Base-by-base conservation (phyloP, 345 rosid species). In the Melastoma malabathricum region DNA sequence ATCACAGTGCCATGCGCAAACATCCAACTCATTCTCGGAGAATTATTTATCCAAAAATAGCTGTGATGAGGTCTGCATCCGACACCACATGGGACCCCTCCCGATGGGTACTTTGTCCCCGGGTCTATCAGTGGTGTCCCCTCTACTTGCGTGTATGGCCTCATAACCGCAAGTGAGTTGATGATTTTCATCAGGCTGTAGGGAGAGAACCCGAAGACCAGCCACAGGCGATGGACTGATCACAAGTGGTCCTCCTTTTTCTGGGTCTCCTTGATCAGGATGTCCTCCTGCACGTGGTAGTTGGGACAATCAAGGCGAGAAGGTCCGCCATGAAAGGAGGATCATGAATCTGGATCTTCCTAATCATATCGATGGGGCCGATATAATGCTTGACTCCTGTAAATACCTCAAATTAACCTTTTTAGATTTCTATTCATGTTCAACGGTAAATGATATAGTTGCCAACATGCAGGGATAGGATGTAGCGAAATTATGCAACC, bases 251-350 rank as follows among this genome's bases (percentile, higher is more conserved):
- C 77, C 18, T 83, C 89, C 14, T 61, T 75, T 47, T 75, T 78
- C 15, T 68, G 65, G 8, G 53, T 64, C 58, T 84, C 85, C 51
- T 75, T 85, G 12, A 75, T 71, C 51, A 90, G 61, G 52, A 82
- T 50, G 52, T 90, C 98, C 66, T 90, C 98, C 1, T 56, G 66
- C 0, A 66, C 59, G 56, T 86, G 76, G 17, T 83, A 84, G 43
- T 82, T 90, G 13, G 75, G 79, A 0, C 8, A 44, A 51, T 72
- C 56, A 55, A 83, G 55, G 59, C 98, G 68, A 2, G 92, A 27
- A 86, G 51, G 48, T 90, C 96, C 68, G 86, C 96, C 2, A 89
- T 70, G 61, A 78, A 90, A 0, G 96, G 96, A 1, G 94, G 51
- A 3, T 86, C 94, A 44, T 76, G 94, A 2, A 27, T 22, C 17